Conservation (phyloP, 352 stramenopile genomes). For the Phytopythium mirpurense region DNA sequence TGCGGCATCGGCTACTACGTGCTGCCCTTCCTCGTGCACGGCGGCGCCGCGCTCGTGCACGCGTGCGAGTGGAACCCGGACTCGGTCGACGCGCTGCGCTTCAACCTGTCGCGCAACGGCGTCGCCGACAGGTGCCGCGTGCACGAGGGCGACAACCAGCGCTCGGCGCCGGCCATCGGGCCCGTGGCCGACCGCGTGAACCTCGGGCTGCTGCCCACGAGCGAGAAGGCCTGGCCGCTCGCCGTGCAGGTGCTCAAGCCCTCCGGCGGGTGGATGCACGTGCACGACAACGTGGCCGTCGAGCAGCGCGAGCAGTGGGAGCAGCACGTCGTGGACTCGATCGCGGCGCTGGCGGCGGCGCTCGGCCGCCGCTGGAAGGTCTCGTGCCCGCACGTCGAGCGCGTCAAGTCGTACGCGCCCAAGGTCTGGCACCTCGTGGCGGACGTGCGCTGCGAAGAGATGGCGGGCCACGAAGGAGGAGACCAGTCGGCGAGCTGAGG, state of each 20-base stretch:
- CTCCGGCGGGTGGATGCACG: constrained; percentile 91
- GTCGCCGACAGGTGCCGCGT: constrained; percentile 76
- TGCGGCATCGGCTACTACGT: constrained; percentile 98
- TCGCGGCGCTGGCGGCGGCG: constrained; percentile 38
- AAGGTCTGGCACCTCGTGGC: constrained; percentile 88
- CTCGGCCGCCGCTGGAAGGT: constrained; percentile 63
- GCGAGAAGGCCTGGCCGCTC: constrained; percentile 91
- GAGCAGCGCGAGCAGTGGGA: constrained; percentile 81
- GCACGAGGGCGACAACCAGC: constrained; percentile 89
- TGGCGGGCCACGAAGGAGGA: background rate
- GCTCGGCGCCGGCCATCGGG: constrained; percentile 59
- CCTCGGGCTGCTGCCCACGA: constrained; percentile 92
- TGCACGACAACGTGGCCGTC: constrained; percentile 94
- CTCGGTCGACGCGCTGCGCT: constrained; percentile 84
- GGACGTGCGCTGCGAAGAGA: constrained; percentile 54
- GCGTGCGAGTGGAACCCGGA: constrained; percentile 96
- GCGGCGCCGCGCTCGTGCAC: constrained; percentile 85
- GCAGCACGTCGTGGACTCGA: constrained; percentile 45
- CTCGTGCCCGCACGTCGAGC: constrained; percentile 82
- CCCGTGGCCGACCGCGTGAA: constrained; percentile 91
- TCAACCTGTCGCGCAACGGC: constrained; percentile 91
- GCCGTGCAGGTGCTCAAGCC: constrained; percentile 89
- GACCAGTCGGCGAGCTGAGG: background rate
- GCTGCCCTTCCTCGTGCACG: constrained; percentile 92
- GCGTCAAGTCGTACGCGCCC: constrained; percentile 91